Percentiles rank a stretch among this genome's conserved stretches.
phyloP scores from a whole-genome alignment of 768 basidiomycete species.

The Tulasnella sp. region DNA sequence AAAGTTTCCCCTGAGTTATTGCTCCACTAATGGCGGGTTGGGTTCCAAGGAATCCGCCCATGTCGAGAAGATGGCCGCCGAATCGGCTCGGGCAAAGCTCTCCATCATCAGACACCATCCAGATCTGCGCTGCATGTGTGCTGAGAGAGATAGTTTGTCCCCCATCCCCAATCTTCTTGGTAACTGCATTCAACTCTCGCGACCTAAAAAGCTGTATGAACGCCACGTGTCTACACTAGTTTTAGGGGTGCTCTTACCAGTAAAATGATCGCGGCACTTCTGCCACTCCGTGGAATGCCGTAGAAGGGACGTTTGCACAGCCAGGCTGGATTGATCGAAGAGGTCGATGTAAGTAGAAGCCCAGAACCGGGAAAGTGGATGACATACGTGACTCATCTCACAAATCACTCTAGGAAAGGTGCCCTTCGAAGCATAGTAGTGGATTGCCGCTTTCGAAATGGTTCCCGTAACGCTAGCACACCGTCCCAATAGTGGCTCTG shows the following conservation, averaged over 20 bases:
- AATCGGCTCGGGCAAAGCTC: background rate
- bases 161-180: background rate
- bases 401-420: background rate
- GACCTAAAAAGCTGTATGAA: background rate
- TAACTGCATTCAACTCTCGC: background rate
- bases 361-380: too few relatives aligned
- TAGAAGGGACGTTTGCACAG: background rate
- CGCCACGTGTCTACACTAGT: background rate
- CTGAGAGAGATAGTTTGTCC: background rate
- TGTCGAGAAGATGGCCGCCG: background rate
- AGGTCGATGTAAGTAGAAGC: too few relatives aligned
- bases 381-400: background rate
- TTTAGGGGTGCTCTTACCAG: background rate
- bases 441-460: background rate
- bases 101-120: background rate
- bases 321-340: background rate
- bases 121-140: background rate
- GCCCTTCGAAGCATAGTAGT: background rate
- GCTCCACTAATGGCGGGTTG: background rate
- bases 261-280: background rate
- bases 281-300: background rate
- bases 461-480: background rate
- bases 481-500: background rate
- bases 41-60: background rate
- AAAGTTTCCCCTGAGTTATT: background rate